Evolutionary conservation across 2,329 filamentous ascomycete species (phyloP).

Genomic region (Delphinella strobiligena): DNA sequence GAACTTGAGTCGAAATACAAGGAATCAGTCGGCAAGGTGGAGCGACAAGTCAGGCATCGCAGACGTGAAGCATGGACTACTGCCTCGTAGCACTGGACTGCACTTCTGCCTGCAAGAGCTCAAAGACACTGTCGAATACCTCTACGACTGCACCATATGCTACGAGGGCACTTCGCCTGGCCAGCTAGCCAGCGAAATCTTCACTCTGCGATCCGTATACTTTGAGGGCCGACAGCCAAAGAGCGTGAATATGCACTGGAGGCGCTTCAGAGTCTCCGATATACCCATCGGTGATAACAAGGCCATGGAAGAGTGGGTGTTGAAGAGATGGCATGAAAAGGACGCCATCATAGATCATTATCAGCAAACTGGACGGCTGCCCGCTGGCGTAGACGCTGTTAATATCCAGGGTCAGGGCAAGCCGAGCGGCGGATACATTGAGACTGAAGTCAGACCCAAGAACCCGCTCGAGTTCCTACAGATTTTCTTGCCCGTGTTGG

Average conservation of each 20-base stretch:
- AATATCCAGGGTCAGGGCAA: conserved; percentile 21
- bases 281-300: conserved; percentile 67
- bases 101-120: conserved; percentile 71
- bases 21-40: conserved; percentile 58
- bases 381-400: conserved; percentile 43
- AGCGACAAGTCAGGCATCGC: conserved; percentile 59
- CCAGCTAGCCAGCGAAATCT: conserved; percentile 74
- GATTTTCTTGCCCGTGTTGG: conserved; percentile 29
- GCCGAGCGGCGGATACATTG: conserved; percentile 28
- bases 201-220: conserved; percentile 75
- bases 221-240: conserved; percentile 81
- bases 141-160: conserved; percentile 89
- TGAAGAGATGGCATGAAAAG: conserved; percentile 80
- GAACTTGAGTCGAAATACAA: conserved; percentile 64
- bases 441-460: conserved; percentile 32
- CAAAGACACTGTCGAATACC: conserved; percentile 60
- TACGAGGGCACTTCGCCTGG: conserved; percentile 85
- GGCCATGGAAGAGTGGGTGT: conserved; percentile 70
- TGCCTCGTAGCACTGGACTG: conserved; percentile 71
- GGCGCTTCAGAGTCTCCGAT: conserved; percentile 65
- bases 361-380: conserved; percentile 63
- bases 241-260: conserved; percentile 94
- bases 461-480: conserved; percentile 30
- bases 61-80: conserved; percentile 58
- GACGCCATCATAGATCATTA: conserved; percentile 77